Base-by-base conservation (phyloP, 2,329 filamentous ascomycete genomes). In the Nemania bipapillata region DNA sequence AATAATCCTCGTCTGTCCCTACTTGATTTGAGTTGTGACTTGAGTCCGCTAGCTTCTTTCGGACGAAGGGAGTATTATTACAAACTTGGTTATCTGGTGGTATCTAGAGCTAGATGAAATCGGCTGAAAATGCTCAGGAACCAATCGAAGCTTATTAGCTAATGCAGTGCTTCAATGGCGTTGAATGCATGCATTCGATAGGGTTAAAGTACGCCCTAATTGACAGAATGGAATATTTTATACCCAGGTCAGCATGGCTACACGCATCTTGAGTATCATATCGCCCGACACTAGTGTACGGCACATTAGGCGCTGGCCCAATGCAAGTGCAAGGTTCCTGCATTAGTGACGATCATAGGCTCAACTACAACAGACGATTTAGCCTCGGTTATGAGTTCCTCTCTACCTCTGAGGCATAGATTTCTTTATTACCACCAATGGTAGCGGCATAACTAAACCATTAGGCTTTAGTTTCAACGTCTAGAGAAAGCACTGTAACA, bases 321-420 rank as follows among this genome's bases (percentile, higher is more conserved):
- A 59, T 59, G 55, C 20, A 45, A 40, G 40, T 55, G 40, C 63
- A 65, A 40, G 63, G 63, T 65, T 65, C 63, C 56, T 53, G 63
- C 63, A 54, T 65, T 65, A 65, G 63, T 11, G 55, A 65, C 63
- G 55, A 60, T 60, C 63, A 52, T 45, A 11, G 17, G n/a, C 54
- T 32, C 40, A 45, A 45, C 12, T 45, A 17, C 15, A 45, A 45
- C 40, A 45, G 5, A 15, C 40, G 3, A n/a, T n/a, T 45, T 15
- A 45, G 40, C 40, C 40, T 45, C 40, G 40, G 40, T 45, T 45
- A 17, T n/a, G 15, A 45, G n/a, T n/a, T n/a, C n/a, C n/a, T n/a
- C n/a, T n/a, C n/a, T n/a, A n/a, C n/a, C n/a, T n/a, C n/a, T n/a
- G n/a, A n/a, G n/a, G n/a, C n/a, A n/a, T n/a, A n/a, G n/a, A n/a